Base-by-base conservation (phyloP, 108 stramenopile species). In the Epipyxis sp. region DNA sequence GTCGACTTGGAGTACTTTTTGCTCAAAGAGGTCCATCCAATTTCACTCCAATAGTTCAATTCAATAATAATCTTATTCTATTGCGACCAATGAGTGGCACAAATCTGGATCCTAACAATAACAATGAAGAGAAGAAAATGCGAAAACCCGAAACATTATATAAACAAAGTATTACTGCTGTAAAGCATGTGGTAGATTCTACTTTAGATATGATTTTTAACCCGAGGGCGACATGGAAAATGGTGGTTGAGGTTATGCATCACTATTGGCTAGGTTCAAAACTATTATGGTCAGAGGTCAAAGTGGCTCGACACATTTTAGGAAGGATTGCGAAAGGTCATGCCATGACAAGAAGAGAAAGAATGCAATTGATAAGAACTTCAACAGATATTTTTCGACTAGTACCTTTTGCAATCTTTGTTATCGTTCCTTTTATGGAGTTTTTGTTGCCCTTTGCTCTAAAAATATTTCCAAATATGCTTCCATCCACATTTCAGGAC, bases 361-460 rank as follows among this genome's bases (percentile, higher is more conserved):
- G 98, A 10, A 94, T 93, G 78, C 98, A 97, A 83, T 82, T 99
- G 54, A 85, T 97, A 0, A 84, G 98, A 68, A 99, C 98, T 10
- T 91, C 93, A 16, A 86, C 92, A 0, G 98, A 99, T 86, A 79
- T 99, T 42, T 95, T 97, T 81, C 95, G 98, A 45, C 81, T 99
- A 61, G 94, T 97, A 35, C 98, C 98, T 13, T 91, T 99, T 59
- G 85, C 84, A 35, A 89, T 97, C 79, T 98, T 98, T 80, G 83
- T 97, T 44, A 44, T 99, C 54, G 93, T 99, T n/a, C 98, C 98
- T 1, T 94, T 96, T 76, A 94, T 96, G 93, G 98, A 99, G 85
- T 93, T 98, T 76, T 92, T 95, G 16, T 84, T 99, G 37, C 98
- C 98, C 1, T 89, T 99, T 85, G 96, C 95, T 29, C 85, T 99